Conservation (phyloP, 228 moss, liverwort and hornwort genomes). For the Sphagnum magellanicum region DNA sequence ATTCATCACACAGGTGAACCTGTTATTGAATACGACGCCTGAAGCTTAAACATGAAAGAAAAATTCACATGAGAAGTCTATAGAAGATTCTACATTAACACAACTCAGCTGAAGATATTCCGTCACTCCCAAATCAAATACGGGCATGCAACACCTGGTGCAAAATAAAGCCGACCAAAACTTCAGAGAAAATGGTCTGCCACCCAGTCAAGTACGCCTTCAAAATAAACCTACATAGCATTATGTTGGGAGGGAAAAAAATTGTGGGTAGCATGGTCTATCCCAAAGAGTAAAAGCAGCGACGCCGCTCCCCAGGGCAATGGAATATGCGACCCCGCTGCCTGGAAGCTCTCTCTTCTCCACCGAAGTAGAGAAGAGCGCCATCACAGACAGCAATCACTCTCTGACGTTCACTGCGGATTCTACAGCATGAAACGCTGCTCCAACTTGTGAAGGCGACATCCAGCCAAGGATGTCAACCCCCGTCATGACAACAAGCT, state of each 20-base stretch:
- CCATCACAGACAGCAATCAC: conserved; percentile 2
- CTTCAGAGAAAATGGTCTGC: too few relatives aligned
- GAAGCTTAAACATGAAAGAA: too few relatives aligned
- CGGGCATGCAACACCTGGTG: too few relatives aligned
- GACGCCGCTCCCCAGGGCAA: conserved; percentile 45
- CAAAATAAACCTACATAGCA: too few relatives aligned
- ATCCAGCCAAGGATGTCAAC: conserved; percentile 34
- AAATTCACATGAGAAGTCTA: too few relatives aligned
- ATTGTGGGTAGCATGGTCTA: conserved; percentile 35
- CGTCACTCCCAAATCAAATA: too few relatives aligned
- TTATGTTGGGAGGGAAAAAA: neutral
- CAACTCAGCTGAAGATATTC: too few relatives aligned
- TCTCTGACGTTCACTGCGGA: conserved; percentile 34
- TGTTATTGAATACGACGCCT: accelerated
- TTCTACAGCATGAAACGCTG: conserved; percentile 12
- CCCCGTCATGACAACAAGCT: conserved; percentile 9
- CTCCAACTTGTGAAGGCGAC: conserved; percentile 18
- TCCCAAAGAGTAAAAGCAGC: conserved; percentile 37
- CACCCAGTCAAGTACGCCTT: too few relatives aligned
- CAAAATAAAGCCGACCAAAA: too few relatives aligned
- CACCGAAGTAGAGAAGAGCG: neutral
- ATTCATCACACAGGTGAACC: too few relatives aligned
- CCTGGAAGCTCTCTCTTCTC: conserved; percentile 6
- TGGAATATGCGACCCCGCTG: conserved; percentile 28
- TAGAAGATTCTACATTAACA: too few relatives aligned